These are phyloP conservation scores for Starmerella stigmatis DNA, from an alignment of 805 yeast species.

Conservation along the genomic window DNA sequence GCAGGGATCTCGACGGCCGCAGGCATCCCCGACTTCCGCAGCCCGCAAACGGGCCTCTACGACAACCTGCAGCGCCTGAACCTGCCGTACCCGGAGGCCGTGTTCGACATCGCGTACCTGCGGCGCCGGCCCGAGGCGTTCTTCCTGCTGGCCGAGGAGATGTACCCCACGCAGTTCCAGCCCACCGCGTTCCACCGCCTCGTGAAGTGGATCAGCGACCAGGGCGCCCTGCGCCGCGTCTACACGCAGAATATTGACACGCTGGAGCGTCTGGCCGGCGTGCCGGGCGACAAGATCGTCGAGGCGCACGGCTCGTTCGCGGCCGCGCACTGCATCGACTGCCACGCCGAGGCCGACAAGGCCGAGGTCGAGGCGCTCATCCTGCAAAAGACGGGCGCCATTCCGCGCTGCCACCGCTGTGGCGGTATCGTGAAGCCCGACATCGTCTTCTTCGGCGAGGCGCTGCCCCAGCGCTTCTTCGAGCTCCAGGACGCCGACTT, in stretches of 20 bases:
- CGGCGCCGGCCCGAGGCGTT: slow-evolving; percentile 69
- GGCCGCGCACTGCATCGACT: slow-evolving; percentile 68
- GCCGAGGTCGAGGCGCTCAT: slow-evolving; percentile 21
- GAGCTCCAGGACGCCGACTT: slow-evolving; percentile 53
- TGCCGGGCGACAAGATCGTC: slow-evolving; percentile 50
- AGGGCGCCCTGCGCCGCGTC: slow-evolving; percentile 51
- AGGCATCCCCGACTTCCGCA: slow-evolving; percentile 91
- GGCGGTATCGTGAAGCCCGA: slow-evolving; percentile 79
- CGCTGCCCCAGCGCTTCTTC: slow-evolving; percentile 62
- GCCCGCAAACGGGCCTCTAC: slow-evolving; percentile 74
- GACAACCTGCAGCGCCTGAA: slow-evolving; percentile 59
- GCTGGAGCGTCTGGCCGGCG: slow-evolving; percentile 75
- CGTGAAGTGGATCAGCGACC: slow-evolving; percentile 55
- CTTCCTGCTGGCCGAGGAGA: slow-evolving; percentile 69
- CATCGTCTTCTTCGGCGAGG: slow-evolving; percentile 90
- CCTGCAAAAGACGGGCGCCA: slow-evolving; percentile 16
- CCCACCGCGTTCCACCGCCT: slow-evolving; percentile 79
- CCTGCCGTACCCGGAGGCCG: slow-evolving; percentile 90
- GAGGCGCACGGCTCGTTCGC: slow-evolving; percentile 97
- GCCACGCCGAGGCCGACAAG: slow-evolving; percentile 44
- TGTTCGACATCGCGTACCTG: slow-evolving; percentile 80
- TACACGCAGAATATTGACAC: slow-evolving; percentile 94
- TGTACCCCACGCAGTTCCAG: slow-evolving; percentile 76
- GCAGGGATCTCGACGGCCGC: slow-evolving; percentile 92
- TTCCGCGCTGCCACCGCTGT: slow-evolving; percentile 50